These are phyloP conservation scores for Penicillium nordicum DNA, from an alignment of 2,329 filamentous ascomycete species.

Conservation along the genomic window DNA sequence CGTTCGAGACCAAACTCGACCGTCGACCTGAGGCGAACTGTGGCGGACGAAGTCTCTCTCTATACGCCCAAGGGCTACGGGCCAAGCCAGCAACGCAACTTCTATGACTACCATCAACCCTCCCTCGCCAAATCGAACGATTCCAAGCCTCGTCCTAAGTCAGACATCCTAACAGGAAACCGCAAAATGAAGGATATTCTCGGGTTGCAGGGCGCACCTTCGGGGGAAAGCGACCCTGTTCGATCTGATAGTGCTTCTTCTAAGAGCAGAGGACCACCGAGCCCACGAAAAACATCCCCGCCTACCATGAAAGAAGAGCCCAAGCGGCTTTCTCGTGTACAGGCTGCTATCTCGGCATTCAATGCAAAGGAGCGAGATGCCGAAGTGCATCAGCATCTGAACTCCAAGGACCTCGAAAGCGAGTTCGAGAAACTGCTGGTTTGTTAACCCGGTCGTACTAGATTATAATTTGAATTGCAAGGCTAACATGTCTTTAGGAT, in stretches of 20 bases:
- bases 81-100: conserved; percentile 61
- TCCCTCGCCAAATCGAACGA: conserved; percentile 40
- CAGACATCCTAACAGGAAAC: conserved; percentile 45
- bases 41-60: conserved; percentile 55
- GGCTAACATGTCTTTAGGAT: conserved; percentile 55
- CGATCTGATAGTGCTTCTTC: conserved; percentile 17
- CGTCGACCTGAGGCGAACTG: conserved; percentile 43
- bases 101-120: conserved; percentile 52
- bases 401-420: conserved; percentile 57
- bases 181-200: conserved; percentile 40
- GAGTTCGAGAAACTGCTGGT: conserved; percentile 62
- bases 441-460: conserved; percentile 32
- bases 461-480: not conserved
- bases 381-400: conserved; percentile 43
- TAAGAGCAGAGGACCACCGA: conserved; percentile 16
- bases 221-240: conserved; percentile 19
- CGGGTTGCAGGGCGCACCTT: conserved; percentile 26
- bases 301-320: conserved; percentile 32
- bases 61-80: conserved; percentile 61
- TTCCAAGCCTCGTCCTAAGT: conserved; percentile 51
- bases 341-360: conserved; percentile 63
- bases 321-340: conserved; percentile 55
- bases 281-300: conserved; percentile 27
- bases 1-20: conserved; percentile 40
- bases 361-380: conserved; percentile 53